These are phyloP conservation scores for Sorghum bicolor DNA, from an alignment of 176 grass and related monocot species.

Conservation along the genomic window Sorghum_bicolor_NCBIv3 NC_012878.2:54197001-54197500, in stretches of 20 bases:
- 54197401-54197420: not conserved
- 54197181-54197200: not conserved
- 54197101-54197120: constrained; percentile 5
- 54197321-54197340: not conserved
- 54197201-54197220: not conserved
- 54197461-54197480: not conserved
- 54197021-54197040: constrained; percentile 24
- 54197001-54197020: constrained; percentile 21
- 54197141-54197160: constrained; percentile 39
- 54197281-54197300: not conserved
- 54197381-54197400: constrained; percentile 34
- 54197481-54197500: not conserved
- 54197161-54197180: not conserved
- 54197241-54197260: not conserved
- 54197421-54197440: not conserved
- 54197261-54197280: too few species aligned
- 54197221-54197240: not conserved
- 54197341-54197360: constrained; percentile 38
- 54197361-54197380: constrained; percentile 33
- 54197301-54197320: not conserved
- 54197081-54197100: not conserved
- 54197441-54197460: not conserved
- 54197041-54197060: constrained; percentile 4
- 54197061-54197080: constrained; percentile 29
- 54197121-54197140: constrained; percentile 35